phyloP scores from a whole-genome alignment of 805 yeast species.

The Wickerhamiella alocasiicola region DNA sequence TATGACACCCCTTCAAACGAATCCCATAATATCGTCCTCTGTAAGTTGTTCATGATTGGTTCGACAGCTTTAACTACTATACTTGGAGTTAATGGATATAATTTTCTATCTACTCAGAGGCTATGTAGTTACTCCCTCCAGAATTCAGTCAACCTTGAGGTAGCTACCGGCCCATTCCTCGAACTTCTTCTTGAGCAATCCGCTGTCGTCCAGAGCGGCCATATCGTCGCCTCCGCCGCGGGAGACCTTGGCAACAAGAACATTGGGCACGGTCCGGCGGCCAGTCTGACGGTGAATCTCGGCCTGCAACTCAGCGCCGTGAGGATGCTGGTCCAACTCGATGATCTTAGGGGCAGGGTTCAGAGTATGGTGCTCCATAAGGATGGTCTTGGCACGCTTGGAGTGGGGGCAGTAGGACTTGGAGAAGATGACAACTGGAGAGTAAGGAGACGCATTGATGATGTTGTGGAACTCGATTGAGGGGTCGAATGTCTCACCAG shows the following conservation, averaged over 20 bases:
- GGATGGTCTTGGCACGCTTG: conserved; percentile 51
- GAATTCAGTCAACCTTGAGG: conserved; percentile 18
- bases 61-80: no score
- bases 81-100: no score
- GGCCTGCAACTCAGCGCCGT: conserved; percentile 65
- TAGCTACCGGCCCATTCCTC: conserved; percentile 38
- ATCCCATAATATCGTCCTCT: no score
- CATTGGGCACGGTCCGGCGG: conserved; percentile 81
- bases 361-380: conserved; percentile 51
- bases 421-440: conserved; percentile 36
- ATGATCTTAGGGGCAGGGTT: conserved; percentile 62
- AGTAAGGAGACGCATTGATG: conserved; percentile 12
- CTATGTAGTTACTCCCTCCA: no score
- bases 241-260: conserved; percentile 58
- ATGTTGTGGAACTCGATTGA: conserved; percentile 12
- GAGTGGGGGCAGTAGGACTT: conserved; percentile 63
- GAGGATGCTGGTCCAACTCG: conserved; percentile 68
- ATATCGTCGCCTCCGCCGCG: conserved; percentile 89
- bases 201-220: conserved; percentile 43
- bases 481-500: conserved; percentile 6
- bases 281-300: conserved; percentile 60
- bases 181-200: conserved; percentile 40
- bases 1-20: no score
- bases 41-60: no score
- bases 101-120: no score